Base-by-base conservation (phyloP, 192 early-diverging fungal species). In the Entophlyctis luteolus region DNA sequence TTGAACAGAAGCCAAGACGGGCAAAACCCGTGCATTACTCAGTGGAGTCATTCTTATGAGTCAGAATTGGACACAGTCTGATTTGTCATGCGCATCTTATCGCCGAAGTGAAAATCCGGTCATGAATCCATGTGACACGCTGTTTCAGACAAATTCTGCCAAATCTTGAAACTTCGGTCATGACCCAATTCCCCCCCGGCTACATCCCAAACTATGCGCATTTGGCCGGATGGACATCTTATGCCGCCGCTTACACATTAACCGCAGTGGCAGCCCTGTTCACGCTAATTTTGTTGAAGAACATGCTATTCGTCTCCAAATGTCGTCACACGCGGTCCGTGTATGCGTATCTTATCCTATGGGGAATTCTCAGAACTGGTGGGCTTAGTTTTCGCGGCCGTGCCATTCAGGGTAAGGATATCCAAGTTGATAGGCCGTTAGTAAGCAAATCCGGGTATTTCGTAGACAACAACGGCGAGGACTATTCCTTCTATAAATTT, bases 161-260 rank as follows among this genome's bases (percentile, higher is more conserved):
- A n/a, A n/a, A n/a, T n/a, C n/a, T n/a, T n/a, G n/a, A n/a, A n/a
- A n/a, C n/a, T n/a, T n/a, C n/a, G n/a, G n/a, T n/a, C n/a, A n/a
- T n/a, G n/a, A n/a, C n/a, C n/a, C n/a, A n/a, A n/a, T 66, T 53
- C 18, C 63, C 63, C 5, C 63, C 63, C 29, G 63, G 63, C 1
- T 66, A 66, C 27, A 55, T 66, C 20, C 63, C 63, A 10, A 54
- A 66, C 63, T 66, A 38, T 18, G 28, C 63, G 12, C 48, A 6
- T 20, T 52, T 66, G 1, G 48, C 63, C 3, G 33, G 31, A 14
- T 66, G 63, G 63, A 48, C 52, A 34, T 54, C 49, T 4, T 8
- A 8, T 6, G n/a, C 23, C 1, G 49, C 50, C 20, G 63, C 63
- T 25, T 66, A 37, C 36, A 37, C 22, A 33, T 39, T 54, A 34